phyloP scores from a whole-genome alignment of 2,329 filamentous ascomycete genomes.

The Incumbomyces delicatus region DNA sequence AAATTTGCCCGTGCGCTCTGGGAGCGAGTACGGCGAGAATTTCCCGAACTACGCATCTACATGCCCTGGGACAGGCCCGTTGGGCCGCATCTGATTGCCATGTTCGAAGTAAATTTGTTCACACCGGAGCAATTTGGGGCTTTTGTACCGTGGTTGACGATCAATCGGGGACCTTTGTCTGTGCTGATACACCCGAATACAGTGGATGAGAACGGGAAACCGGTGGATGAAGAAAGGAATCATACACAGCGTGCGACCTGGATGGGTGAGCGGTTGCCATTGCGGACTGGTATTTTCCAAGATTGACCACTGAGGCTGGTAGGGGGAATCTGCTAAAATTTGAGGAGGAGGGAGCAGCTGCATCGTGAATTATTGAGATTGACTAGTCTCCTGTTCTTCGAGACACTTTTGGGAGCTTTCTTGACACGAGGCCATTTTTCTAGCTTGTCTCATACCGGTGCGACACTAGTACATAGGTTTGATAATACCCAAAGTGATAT shows the following conservation, averaged over 20 bases:
- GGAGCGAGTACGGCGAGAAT: slow-evolving; percentile 71
- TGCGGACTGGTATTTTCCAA: slow-evolving; percentile 33
- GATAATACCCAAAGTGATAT: too few species aligned
- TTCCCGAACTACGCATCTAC: slow-evolving; percentile 59
- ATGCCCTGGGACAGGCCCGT: slow-evolving; percentile 65
- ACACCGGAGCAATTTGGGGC: slow-evolving; percentile 81
- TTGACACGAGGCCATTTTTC: too few species aligned
- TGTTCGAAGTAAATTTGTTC: slow-evolving; percentile 90
- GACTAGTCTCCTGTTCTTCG: too few species aligned
- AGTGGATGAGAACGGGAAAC: slow-evolving; percentile 19
- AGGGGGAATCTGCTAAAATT: not conserved
- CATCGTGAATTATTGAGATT: too few species aligned
- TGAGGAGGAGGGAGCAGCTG: not conserved
- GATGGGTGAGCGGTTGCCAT: slow-evolving; percentile 36
- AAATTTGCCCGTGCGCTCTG: slow-evolving; percentile 63
- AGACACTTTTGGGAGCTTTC: too few species aligned
- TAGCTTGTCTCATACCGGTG: too few species aligned
- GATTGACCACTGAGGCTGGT: not conserved
- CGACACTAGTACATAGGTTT: too few species aligned
- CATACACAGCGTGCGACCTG: slow-evolving; percentile 36
- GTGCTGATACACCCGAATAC: slow-evolving; percentile 78
- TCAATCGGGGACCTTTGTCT: slow-evolving; percentile 71
- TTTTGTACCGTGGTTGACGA: slow-evolving; percentile 73
- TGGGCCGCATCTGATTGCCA: slow-evolving; percentile 72
- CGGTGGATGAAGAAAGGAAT: slow-evolving; percentile 43